Evolutionary conservation across 805 yeast species (phyloP).

Genomic region (Priceomyces fermenticarens): DNA sequence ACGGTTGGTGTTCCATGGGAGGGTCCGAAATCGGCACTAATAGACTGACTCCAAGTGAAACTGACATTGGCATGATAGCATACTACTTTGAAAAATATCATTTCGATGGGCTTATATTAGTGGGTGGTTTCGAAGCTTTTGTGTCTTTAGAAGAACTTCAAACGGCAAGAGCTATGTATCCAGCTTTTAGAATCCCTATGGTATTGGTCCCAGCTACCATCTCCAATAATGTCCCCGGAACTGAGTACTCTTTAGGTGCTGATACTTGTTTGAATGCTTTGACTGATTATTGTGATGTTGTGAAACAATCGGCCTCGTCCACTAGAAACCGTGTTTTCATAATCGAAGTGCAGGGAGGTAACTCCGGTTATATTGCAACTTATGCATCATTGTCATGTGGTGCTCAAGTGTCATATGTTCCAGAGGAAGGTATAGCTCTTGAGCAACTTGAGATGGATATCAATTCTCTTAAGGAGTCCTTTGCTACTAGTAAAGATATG

Average conservation of each 20-base stretch:
- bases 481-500: constrained; percentile 71
- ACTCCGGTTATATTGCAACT: constrained; percentile 90
- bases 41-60: constrained; percentile 72
- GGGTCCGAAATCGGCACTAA: constrained; percentile 98
- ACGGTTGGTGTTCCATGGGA: constrained; percentile 84
- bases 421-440: constrained; percentile 76
- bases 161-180: constrained; percentile 72
- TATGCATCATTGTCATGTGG: constrained; percentile 83
- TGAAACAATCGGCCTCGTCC: constrained; percentile 93
- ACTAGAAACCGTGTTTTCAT: constrained; percentile 92
- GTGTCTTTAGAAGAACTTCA: constrained; percentile 77
- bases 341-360: constrained; percentile 98
- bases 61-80: constrained; percentile 87
- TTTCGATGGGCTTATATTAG: constrained; percentile 83
- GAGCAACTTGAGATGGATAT: constrained; percentile 74
- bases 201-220: constrained; percentile 92
- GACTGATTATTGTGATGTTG: constrained; percentile 90
- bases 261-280: constrained; percentile 94
- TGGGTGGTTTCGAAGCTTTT: constrained; percentile 99
- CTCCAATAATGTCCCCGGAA: constrained; percentile 98
- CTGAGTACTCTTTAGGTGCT: constrained; percentile 91
- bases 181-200: constrained; percentile 93
- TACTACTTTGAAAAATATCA: constrained; percentile 85
- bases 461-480: constrained; percentile 62
- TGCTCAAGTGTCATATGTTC: constrained; percentile 86